Conservation (phyloP, 768 basidiomycete species). For the Hygrocybe coccinea region DNA sequence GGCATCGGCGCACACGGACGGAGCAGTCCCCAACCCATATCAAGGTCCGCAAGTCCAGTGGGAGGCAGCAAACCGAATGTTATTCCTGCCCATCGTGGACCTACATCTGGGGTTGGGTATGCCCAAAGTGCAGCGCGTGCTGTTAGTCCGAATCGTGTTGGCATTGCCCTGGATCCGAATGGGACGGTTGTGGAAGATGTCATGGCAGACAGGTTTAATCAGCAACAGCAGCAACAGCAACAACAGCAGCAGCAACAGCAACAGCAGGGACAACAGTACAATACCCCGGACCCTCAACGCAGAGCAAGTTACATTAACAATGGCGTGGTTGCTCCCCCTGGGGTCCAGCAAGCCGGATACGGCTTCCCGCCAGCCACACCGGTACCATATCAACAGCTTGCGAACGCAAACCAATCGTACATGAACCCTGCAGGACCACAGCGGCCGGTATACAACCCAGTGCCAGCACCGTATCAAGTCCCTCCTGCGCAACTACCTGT, state of each 20-base stretch:
- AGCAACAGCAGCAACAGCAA: constrained; percentile 31
- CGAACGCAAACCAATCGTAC: neutral
- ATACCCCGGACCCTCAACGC: constrained; percentile 28
- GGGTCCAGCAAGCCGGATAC: constrained; percentile 34
- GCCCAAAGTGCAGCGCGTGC: constrained; percentile 35
- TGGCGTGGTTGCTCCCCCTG: constrained; percentile 26
- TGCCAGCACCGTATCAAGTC: constrained; percentile 33
- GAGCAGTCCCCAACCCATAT: constrained; percentile 57
- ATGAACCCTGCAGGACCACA: constrained; percentile 22
- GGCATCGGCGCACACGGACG: constrained; percentile 75
- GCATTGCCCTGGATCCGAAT: constrained; percentile 74
- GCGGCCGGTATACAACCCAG: constrained; percentile 16
- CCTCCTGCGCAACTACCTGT: constrained; percentile 23
- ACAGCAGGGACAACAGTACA: constrained; percentile 28
- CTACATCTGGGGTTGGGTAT: neutral
- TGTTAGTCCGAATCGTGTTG: constrained; percentile 74
- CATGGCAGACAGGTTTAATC: constrained; percentile 58
- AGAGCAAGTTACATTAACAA: constrained; percentile 32
- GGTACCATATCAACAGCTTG: constrained; percentile 17
- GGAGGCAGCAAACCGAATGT: constrained; percentile 32
- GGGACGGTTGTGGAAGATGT: constrained; percentile 79
- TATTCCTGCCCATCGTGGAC: constrained; percentile 8
- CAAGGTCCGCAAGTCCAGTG: constrained; percentile 53
- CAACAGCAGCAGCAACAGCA: constrained; percentile 29
- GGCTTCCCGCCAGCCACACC: constrained; percentile 32